Conservation (phyloP, 805 yeast species). For the Saturnispora sanitii region DNA sequence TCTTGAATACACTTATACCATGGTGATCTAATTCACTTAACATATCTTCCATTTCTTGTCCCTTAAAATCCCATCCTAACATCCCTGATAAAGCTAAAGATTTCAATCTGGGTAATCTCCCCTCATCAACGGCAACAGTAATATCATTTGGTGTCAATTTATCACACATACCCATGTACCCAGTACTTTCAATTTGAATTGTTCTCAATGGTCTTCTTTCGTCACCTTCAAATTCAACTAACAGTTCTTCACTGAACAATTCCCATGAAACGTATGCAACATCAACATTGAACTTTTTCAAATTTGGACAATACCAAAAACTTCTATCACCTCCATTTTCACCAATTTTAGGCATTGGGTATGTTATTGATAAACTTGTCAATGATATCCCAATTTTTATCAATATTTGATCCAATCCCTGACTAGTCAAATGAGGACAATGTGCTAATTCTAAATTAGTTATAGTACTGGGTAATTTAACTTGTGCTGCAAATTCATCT, state of each 20-base stretch:
- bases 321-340: conserved; percentile 64
- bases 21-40: conserved; percentile 63
- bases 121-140: conserved; percentile 74
- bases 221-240: conserved; percentile 25
- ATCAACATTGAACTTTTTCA: conserved; percentile 52
- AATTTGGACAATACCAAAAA: conserved; percentile 67
- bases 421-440: conserved; percentile 69
- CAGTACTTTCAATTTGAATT: conserved; percentile 72
- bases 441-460: conserved; percentile 70
- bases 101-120: conserved; percentile 57
- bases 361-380: conserved; percentile 54
- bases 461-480: conserved; percentile 66
- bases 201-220: conserved; percentile 44
- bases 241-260: conserved; percentile 38
- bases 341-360: conserved; percentile 79
- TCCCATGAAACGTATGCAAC: conserved; percentile 67
- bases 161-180: conserved; percentile 73
- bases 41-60: conserved; percentile 53
- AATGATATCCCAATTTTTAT: conserved; percentile 57
- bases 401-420: conserved; percentile 53
- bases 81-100: conserved; percentile 60
- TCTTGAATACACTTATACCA: conserved; percentile 30
- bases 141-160: conserved; percentile 84
- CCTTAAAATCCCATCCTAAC: conserved; percentile 75
- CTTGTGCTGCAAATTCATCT: conserved; percentile 60